A percentile compares a stretch with the other conserved stretches of the same genome.
Conservation (phyloP, 441 rosid genomes). For the Syzygium syzygioides region DNA sequence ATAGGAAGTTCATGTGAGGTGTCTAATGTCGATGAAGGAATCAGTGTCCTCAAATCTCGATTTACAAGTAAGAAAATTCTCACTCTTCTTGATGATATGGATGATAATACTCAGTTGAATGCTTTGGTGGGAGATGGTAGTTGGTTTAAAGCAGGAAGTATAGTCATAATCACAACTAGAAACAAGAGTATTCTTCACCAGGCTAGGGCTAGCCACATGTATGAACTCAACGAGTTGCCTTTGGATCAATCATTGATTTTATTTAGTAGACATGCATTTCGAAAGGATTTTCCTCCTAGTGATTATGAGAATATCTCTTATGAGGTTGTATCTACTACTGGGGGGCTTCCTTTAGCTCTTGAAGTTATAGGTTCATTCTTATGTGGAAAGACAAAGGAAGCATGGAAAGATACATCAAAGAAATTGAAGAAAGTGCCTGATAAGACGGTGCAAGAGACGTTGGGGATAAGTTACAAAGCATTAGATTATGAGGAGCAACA, state of each 20-base stretch:
- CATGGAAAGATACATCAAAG: background rate
- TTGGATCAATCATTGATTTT: accelerated
- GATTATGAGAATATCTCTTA: accelerated
- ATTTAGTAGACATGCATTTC: background rate
- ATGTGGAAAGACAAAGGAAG: background rate
- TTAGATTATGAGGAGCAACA: background rate
- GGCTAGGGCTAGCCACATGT: accelerated
- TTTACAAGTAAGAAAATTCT: background rate
- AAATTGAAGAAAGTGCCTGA: background rate
- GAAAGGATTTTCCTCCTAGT: background rate
- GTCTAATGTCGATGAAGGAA: background rate
- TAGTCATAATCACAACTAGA: background rate
- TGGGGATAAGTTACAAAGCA: accelerated
- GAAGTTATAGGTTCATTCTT: background rate
- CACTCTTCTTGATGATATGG: background rate
- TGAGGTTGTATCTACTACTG: accelerated
- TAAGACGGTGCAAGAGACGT: background rate
- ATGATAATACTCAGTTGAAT: background rate
- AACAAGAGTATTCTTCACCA: background rate
- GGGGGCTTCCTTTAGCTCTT: background rate
- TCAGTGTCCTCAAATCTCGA: accelerated
- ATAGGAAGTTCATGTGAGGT: accelerated
- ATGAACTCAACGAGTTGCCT: background rate
- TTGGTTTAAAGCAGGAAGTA: background rate
- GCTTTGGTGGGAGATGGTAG: accelerated